Evolutionary conservation across 352 stramenopile genomes (phyloP), one percentile per base, ranked within the genome.

Genomic region (Globisporangium cylindrosporum): DNA sequence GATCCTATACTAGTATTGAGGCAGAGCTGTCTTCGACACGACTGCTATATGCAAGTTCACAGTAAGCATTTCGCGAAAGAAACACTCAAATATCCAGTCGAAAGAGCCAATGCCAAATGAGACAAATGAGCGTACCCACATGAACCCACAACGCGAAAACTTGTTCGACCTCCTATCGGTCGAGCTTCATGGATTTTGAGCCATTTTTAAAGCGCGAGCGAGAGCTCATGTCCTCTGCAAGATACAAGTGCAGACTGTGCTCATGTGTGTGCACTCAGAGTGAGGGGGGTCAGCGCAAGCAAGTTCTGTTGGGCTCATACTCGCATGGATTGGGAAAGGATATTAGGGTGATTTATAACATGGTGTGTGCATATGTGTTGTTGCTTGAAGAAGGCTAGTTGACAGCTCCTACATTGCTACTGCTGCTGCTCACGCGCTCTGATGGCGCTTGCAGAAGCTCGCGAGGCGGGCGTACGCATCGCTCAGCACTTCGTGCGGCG

Each of bases 401-500:
- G 14, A 46, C 14, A 1, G 15, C 41, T 48, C 14, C 5, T 49
- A 4, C 22, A 22, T 8, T 49, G 41, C 5, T 49, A 1, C 41
- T 49, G 5, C 41, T 49, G 41, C 41, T 22, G 15, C 41, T 22
- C 59, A 59, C 20, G 4, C 61, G n/a, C 32, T 49, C 46, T 73
- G 62, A 68, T 93, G 75, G 38, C 85, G 82, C 27, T 72, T 65
- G 67, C 82, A 93, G 59, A 93, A 91, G 27, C 71, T 64, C 15
- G 75, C 75, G 32, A 93, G 77, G 36, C 82, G 85, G 34, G 66
- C 75, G 72, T 91, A 93, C 3, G 85, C 82, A 59, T 93, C 85
- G 8, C 59, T 62, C 22, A 93, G 73, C 25, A 91, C 79, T 24
- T 90, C 79, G 29, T 91, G 76, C 0, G 85, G 81, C 12, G 85